Conservation (phyloP, 768 basidiomycete genomes). For the Lactifluus piperatus region DNA sequence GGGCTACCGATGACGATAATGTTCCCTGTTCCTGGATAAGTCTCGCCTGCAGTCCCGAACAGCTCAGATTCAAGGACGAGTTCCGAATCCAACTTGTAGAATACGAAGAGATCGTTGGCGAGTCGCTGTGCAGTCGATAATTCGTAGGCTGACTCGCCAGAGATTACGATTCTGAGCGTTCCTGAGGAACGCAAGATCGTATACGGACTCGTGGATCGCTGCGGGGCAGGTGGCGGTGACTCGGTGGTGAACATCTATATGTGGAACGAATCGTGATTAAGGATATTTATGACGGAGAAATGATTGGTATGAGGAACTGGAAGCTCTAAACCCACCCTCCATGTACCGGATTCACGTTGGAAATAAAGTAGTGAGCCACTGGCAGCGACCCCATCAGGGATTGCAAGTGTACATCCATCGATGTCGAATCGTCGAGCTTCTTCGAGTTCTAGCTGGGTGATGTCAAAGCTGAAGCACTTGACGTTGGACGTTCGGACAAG, state of each 20-base stretch:
- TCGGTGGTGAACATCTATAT: neutral
- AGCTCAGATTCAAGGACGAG: conserved; percentile 40
- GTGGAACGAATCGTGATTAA: neutral
- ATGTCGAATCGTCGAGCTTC: conserved; percentile 10
- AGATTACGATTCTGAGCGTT: conserved; percentile 50
- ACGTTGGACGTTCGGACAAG: conserved; percentile 25
- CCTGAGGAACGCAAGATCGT: conserved; percentile 47
- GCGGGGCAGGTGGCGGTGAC: neutral
- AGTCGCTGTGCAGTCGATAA: conserved; percentile 54
- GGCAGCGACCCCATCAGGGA: neutral
- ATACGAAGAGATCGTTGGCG: conserved; percentile 56
- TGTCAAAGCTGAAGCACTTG: conserved; percentile 16
- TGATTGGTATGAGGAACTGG: neutral
- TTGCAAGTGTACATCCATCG: neutral
- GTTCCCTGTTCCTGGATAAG: conserved; percentile 44
- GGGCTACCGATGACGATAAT: conserved; percentile 48
- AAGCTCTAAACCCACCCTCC: conserved; percentile 5
- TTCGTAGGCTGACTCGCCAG: conserved; percentile 26
- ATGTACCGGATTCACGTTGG: neutral
- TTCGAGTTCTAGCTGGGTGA: neutral
- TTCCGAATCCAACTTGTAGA: conserved; percentile 61
- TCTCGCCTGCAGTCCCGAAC: conserved; percentile 19
- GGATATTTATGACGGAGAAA: neutral
- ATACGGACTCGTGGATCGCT: conserved; percentile 34
- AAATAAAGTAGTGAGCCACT: neutral